These are phyloP conservation scores for Fusarium falciforme DNA, from an alignment of 2,329 filamentous ascomycete genomes.

Conservation along the genomic window DNA sequence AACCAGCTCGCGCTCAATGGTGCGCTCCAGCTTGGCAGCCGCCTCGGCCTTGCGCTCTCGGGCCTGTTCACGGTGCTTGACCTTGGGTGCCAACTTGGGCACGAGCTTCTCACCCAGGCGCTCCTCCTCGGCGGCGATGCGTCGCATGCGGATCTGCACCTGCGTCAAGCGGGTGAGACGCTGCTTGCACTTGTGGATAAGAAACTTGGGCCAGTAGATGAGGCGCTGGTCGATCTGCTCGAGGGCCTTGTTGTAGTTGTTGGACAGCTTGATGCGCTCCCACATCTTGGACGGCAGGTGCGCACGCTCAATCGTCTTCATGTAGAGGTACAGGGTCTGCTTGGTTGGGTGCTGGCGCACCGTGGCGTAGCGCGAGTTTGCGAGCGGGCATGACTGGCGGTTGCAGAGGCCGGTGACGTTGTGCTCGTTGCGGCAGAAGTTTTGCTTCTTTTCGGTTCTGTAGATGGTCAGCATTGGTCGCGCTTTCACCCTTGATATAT, in stretches of 20 bases:
- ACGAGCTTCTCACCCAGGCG: conserved; percentile 89
- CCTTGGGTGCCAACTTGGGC: conserved; percentile 90
- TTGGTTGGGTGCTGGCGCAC: conserved; percentile 85
- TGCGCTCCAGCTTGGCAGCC: conserved; percentile 92
- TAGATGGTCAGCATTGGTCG: conserved; percentile 42
- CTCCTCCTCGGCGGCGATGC: conserved; percentile 89
- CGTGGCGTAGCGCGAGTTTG: conserved; percentile 93
- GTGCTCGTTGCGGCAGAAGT: conserved; percentile 95
- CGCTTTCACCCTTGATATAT: neutral
- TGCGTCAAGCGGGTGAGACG: conserved; percentile 91
- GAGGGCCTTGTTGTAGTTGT: conserved; percentile 91
- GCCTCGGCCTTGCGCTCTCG: conserved; percentile 82
- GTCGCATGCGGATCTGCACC: conserved; percentile 83
- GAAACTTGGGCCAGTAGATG: conserved; percentile 94
- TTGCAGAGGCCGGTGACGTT: conserved; percentile 88
- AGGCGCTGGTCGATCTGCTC: conserved; percentile 87
- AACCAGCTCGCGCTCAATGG: conserved; percentile 94
- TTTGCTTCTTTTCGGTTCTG: conserved; percentile 86
- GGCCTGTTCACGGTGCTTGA: conserved; percentile 79
- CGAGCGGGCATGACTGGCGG: conserved; percentile 88
- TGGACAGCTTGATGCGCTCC: conserved; percentile 90
- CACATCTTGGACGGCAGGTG: conserved; percentile 93
- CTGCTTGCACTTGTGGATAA: conserved; percentile 96
- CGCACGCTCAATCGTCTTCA: conserved; percentile 91
- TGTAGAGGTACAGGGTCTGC: conserved; percentile 91